Base-by-base conservation (phyloP, 306 rosid species). In the Vigna reflexopilosa region DNA sequence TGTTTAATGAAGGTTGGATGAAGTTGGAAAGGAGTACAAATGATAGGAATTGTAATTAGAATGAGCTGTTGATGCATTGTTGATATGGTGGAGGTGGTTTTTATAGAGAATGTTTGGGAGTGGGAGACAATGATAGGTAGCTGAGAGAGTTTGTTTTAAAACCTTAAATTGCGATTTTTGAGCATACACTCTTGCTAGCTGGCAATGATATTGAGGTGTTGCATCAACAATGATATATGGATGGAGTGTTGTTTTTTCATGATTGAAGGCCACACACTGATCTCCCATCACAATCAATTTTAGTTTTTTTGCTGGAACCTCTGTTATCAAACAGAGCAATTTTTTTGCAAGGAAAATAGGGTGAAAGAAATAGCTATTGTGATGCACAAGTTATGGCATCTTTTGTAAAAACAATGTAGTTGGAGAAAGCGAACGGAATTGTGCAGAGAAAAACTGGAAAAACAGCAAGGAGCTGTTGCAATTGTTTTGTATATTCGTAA, bases 111-210 rank as follows among this genome's bases (percentile, higher is more conserved):
- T 9, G 2, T 38, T 45, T 12, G 66, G 75, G 81, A 50, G 7
- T 14, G 58, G 38, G 59, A 78, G 85, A 77, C 48, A 47, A 19
- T 68, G 83, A 81, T 54, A 78, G 64, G 67, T 81, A 30, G 88
- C 67, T 81, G 74, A 51, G 14, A 76, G 66, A 66, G 2, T 67
- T 67, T 26, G 80, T 77, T 58, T 3, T n/a, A 28, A 4, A 36
- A 4, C 72, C 59, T 70, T 36, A 16, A 4, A 56, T 65, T 76
- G 76, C 58, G 82, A 77, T 66, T 57, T 57, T 24, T 57, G 56
- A 80, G 38, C 84, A 19, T n/a, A 45, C 14, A 38, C 51, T 2
- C 11, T 11, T 20, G 70, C 1, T 40, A 66, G 20, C 11, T 76
- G 54, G 59, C 48, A 65, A 45, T 22, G 51, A 45, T 22, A 68